A percentile compares a stretch with the other conserved stretches of the same genome.
These are phyloP conservation scores for Triangularia verruculosa DNA, from an alignment of 2,329 filamentous ascomycete genomes.

Conservation along the genomic window DNA sequence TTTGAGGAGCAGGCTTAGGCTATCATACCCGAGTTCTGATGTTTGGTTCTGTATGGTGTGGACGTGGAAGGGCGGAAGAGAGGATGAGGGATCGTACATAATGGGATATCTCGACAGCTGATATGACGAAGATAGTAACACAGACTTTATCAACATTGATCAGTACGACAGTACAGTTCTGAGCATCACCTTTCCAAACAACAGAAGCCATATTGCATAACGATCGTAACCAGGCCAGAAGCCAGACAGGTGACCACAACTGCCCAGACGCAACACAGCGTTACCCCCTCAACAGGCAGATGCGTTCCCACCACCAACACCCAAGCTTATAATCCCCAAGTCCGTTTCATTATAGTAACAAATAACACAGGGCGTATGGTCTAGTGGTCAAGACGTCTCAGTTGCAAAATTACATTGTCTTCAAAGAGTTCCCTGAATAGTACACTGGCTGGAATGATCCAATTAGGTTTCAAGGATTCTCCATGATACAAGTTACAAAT, in stretches of 20 bases:
- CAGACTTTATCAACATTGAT: too few relatives aligned
- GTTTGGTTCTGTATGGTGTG: background rate
- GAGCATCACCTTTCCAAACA: too few relatives aligned
- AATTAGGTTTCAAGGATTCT: too few relatives aligned
- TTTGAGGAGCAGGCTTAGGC: constrained; percentile 43
- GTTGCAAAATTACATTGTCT: background rate
- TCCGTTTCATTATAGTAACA: background rate
- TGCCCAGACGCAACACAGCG: too few relatives aligned
- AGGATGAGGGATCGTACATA: background rate
- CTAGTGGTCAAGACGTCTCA: background rate
- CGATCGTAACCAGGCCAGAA: too few relatives aligned
- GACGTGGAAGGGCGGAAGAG: background rate
- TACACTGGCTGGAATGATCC: too few relatives aligned
- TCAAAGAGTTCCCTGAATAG: background rate
- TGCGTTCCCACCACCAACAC: background rate
- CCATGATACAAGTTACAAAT: background rate
- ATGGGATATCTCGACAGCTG: background rate
- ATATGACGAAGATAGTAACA: background rate
- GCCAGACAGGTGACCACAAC: too few relatives aligned
- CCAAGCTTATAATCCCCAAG: background rate
- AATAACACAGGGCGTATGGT: background rate
- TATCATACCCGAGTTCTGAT: background rate
- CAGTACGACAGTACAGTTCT: background rate
- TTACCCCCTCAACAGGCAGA: too few relatives aligned
- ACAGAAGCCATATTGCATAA: too few relatives aligned